Evolutionary conservation across 192 early-diverging fungal species (phyloP).

Genomic region (Dispira parvispora): DNA sequence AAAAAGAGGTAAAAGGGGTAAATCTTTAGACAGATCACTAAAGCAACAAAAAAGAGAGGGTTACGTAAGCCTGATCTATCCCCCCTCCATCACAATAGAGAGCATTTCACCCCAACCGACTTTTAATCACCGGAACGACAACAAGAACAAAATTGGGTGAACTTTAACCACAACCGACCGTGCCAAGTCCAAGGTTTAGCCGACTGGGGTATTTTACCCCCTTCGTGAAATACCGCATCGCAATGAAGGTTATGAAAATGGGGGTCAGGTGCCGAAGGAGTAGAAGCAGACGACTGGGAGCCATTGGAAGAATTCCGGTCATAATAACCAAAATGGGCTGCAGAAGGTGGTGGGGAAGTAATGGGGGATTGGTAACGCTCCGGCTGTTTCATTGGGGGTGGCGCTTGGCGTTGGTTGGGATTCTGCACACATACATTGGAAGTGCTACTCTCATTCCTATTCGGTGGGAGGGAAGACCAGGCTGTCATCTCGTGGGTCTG

Average conservation of each 20-base stretch:
- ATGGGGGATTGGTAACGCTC: not conserved
- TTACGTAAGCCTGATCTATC: no score
- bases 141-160: not conserved
- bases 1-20: no score
- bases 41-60: no score
- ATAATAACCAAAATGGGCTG: not conserved
- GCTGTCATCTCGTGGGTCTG: no score
- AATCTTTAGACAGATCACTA: no score
- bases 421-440: no score
- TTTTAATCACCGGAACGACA: no score
- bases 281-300: constrained; percentile 1
- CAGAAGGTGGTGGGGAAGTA: not conserved
- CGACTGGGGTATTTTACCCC: constrained; percentile 7
- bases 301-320: not conserved
- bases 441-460: no score
- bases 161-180: not conserved
- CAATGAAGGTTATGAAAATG: constrained; percentile 7
- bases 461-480: no score
- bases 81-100: no score
- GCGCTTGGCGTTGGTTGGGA: not conserved
- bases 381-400: not conserved
- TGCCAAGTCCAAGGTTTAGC: constrained; percentile 6
- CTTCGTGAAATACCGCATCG: not conserved
- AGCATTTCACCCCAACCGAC: no score
- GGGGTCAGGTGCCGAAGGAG: constrained; percentile 3